Conservation (phyloP, 768 basidiomycete species). For the Tylopilus vinaceipallidus region DNA sequence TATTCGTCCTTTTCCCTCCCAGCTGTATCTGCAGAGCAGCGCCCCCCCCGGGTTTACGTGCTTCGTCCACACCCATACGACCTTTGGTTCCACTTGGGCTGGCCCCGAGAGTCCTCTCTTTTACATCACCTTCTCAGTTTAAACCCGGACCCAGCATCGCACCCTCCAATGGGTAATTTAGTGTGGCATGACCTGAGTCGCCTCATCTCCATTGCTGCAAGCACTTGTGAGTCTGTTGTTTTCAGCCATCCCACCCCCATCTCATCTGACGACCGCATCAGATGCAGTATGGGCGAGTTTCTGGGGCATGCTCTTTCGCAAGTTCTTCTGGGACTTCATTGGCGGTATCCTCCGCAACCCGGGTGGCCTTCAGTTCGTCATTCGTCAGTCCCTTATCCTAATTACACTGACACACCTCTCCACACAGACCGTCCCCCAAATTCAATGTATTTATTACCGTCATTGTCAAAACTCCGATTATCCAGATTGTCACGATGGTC, state of each 20-base stretch:
- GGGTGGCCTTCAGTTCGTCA: constrained; percentile 73
- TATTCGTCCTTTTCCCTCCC: too few species aligned
- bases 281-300: constrained; percentile 80
- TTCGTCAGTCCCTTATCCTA: background rate
- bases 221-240: constrained; percentile 56
- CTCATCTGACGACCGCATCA: constrained; percentile 29
- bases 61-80: too few species aligned
- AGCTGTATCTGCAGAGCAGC: constrained; percentile 30
- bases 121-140: background rate
- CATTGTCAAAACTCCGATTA: constrained; percentile 74
- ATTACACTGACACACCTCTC: background rate
- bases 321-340: constrained; percentile 97
- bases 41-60: constrained; percentile 36
- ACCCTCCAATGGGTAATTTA: constrained; percentile 65
- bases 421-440: constrained; percentile 54
- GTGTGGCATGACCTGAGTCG: constrained; percentile 81
- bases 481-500: constrained; percentile 68
- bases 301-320: constrained; percentile 82
- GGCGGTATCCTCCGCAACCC: constrained; percentile 75
- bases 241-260: background rate
- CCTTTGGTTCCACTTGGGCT: constrained; percentile 20
- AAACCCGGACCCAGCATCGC: background rate
- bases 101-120: constrained; percentile 25
- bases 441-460: constrained; percentile 63
- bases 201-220: constrained; percentile 64